Conservation (phyloP, 1,284 basidiomycete species). For the Marasmius fiardii region DNA sequence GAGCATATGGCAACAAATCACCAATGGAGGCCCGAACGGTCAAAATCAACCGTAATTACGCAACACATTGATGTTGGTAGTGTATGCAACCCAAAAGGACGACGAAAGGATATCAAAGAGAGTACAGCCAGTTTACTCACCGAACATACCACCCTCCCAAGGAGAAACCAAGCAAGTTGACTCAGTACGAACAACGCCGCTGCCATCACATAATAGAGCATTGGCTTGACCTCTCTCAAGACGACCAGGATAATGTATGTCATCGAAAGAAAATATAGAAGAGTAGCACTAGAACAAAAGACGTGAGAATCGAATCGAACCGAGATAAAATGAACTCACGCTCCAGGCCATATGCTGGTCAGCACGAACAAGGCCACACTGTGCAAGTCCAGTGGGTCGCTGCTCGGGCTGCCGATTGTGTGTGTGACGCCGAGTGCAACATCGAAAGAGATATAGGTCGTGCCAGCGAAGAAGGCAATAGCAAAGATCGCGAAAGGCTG, state of each 20-base stretch:
- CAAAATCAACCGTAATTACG: background rate
- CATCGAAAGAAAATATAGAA: conserved; percentile 72
- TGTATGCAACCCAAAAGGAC: background rate
- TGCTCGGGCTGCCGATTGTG: conserved; percentile 52
- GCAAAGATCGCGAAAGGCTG: conserved; percentile 65
- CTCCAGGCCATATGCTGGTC: conserved; percentile 79
- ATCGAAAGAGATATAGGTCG: conserved; percentile 79
- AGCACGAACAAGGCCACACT: conserved; percentile 76
- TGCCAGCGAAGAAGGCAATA: conserved; percentile 62
- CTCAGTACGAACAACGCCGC: conserved; percentile 67
- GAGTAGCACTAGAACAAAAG: conserved; percentile 45
- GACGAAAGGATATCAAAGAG: background rate
- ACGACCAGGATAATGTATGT: conserved; percentile 68
- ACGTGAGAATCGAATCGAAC: background rate
- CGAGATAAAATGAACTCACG: conserved; percentile 40
- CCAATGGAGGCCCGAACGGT: background rate
- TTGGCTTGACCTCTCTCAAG: conserved; percentile 70
- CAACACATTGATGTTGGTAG: too few relatives aligned
- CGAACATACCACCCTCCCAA: conserved; percentile 72
- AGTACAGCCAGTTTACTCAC: conserved; percentile 33
- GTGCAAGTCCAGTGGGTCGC: conserved; percentile 50
- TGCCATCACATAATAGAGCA: conserved; percentile 66
- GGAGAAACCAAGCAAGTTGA: conserved; percentile 77
- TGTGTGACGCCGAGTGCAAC: conserved; percentile 62
- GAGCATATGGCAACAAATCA: background rate